These are phyloP conservation scores for Xylaria curta DNA, from an alignment of 495 filamentous ascomycete genomes.

Conservation along the genomic window DNA sequence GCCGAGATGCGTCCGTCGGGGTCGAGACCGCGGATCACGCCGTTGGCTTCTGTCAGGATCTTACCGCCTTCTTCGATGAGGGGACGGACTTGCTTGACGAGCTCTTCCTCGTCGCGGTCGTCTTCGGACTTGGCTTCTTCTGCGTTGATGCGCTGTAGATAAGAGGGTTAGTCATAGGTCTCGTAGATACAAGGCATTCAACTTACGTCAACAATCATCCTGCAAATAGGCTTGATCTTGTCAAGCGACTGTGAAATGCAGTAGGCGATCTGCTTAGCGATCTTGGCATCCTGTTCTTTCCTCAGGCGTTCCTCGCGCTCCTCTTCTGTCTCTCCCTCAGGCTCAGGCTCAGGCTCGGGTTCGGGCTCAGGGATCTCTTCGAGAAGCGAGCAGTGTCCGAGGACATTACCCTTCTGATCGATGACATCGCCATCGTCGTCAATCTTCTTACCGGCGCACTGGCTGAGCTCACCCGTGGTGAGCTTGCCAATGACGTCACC, in stretches of 20 bases:
- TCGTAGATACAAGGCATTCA: not conserved
- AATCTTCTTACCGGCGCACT: slow-evolving; percentile 77
- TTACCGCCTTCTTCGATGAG: slow-evolving; percentile 82
- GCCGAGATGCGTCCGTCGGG: slow-evolving; percentile 85
- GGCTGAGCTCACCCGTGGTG: slow-evolving; percentile 72
- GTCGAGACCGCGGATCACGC: slow-evolving; percentile 87
- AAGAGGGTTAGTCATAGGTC: slow-evolving; percentile 12
- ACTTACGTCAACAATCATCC: slow-evolving; percentile 83
- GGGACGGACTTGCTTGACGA: slow-evolving; percentile 85
- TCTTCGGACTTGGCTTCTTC: slow-evolving; percentile 87
- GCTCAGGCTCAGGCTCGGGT: slow-evolving; percentile 54
- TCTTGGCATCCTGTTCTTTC: slow-evolving; percentile 70
- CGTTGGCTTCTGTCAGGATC: slow-evolving; percentile 87
- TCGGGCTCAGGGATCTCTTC: slow-evolving; percentile 69
- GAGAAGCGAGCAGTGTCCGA: slow-evolving; percentile 82
- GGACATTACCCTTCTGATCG: slow-evolving; percentile 78
- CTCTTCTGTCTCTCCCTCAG: slow-evolving; percentile 52
- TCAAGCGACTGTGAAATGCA: slow-evolving; percentile 83
- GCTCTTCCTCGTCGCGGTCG: slow-evolving; percentile 87
- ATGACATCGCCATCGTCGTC: slow-evolving; percentile 87
- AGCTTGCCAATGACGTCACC: slow-evolving; percentile 82
- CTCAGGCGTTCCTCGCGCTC: slow-evolving; percentile 61
- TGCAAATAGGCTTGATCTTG: slow-evolving; percentile 81
- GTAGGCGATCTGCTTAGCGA: slow-evolving; percentile 76
- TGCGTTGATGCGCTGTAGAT: slow-evolving; percentile 69